These are phyloP conservation scores for Ustilago vetiveriae DNA, from an alignment of 1,284 basidiomycete genomes.

Conservation along the genomic window DNA sequence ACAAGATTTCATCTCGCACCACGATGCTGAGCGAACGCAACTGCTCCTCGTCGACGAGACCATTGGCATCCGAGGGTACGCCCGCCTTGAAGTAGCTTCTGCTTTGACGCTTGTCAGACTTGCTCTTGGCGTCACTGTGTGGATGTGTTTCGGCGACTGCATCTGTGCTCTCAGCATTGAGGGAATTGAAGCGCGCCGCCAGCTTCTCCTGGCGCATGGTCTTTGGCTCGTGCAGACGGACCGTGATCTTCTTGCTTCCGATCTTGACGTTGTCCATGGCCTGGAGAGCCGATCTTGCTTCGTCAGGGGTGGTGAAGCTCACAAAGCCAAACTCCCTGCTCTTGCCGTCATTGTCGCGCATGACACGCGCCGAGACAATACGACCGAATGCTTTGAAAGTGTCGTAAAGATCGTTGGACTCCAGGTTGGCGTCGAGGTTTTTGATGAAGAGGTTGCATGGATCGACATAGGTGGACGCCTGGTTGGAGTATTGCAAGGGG, in stretches of 20 bases:
- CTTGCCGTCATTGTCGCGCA: constrained; percentile 84
- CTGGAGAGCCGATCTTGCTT: constrained; percentile 77
- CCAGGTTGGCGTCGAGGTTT: constrained; percentile 52
- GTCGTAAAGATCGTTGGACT: constrained; percentile 49
- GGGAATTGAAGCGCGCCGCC: constrained; percentile 74
- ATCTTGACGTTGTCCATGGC: constrained; percentile 71
- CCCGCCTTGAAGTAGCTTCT: constrained; percentile 57
- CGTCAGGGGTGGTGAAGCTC: constrained; percentile 71
- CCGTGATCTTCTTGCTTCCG: constrained; percentile 77
- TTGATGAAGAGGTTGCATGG: constrained; percentile 65
- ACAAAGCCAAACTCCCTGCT: constrained; percentile 96
- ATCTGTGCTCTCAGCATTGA: constrained; percentile 14
- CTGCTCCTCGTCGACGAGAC: constrained; percentile 71
- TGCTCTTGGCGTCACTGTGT: constrained; percentile 10
- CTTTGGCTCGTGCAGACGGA: constrained; percentile 88
- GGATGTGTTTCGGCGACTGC: background rate
- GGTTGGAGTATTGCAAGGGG: constrained; percentile 50
- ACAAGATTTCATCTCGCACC: constrained; percentile 81
- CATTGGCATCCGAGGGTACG: constrained; percentile 35
- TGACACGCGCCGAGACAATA: constrained; percentile 81
- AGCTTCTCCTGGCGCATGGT: constrained; percentile 86
- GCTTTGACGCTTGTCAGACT: constrained; percentile 41
- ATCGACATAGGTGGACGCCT: constrained; percentile 58
- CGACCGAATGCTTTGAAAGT: constrained; percentile 57
- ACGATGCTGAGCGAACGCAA: constrained; percentile 80